Conservation (phyloP, 345 rosid species). For the Cardamine occulta region DNA sequence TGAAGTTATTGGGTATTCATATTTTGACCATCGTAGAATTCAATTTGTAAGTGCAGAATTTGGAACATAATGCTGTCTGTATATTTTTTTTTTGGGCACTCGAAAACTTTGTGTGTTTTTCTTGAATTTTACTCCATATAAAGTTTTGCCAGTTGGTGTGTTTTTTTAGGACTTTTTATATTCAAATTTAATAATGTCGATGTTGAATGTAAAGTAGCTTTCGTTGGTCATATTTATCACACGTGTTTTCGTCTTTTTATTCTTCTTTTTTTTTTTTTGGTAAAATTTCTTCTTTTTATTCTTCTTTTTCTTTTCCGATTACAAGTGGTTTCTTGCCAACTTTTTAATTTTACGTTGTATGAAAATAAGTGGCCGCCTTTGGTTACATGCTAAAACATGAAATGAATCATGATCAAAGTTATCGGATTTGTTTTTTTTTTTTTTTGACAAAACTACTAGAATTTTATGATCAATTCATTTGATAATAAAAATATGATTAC, state of each 20-base stretch:
- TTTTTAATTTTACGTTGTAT: neutral
- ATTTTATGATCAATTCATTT: neutral
- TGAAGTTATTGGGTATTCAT: neutral
- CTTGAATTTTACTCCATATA: neutral
- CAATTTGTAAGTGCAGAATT: neutral
- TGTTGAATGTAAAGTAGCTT: neutral
- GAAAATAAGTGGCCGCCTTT: neutral
- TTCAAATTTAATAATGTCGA: neutral
- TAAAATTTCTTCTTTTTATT: neutral
- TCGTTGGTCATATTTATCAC: neutral
- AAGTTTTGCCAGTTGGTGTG: neutral
- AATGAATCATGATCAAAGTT: neutral
- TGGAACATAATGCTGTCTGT: neutral
- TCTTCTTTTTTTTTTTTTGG: too few relatives aligned
- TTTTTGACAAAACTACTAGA: neutral
- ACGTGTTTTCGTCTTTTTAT: neutral
- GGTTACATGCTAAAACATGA: neutral
- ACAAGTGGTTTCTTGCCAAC: neutral
- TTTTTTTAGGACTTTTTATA: neutral
- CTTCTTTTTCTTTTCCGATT: neutral
- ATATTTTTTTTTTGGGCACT: neutral
- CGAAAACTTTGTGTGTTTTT: neutral
- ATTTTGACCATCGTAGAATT: neutral
- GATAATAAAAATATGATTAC: neutral
- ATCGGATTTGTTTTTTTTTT: neutral